A percentile compares a stretch with the other conserved stretches of the same genome.
phyloP scores from a whole-genome alignment of 768 basidiomycete species.

The Clathrus columnatus region DNA sequence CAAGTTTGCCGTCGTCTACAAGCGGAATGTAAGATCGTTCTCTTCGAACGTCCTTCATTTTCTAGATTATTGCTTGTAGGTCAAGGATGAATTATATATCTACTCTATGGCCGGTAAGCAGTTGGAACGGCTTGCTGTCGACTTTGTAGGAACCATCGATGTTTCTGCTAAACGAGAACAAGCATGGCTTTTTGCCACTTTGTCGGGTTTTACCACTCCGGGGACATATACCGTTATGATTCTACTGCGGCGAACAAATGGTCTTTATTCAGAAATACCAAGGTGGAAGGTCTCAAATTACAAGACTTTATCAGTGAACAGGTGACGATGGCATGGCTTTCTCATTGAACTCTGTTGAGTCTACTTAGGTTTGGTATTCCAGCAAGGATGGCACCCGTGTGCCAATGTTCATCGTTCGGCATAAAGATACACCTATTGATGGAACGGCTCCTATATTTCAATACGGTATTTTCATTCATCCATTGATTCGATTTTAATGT shows the following conservation, averaged over 20 bases:
- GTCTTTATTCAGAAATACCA: conserved; percentile 48
- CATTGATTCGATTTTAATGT: not conserved
- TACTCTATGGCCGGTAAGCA: conserved; percentile 47
- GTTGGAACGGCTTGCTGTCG: conserved; percentile 47
- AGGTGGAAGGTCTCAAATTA: conserved; percentile 50
- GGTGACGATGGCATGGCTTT: conserved; percentile 23
- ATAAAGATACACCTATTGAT: conserved; percentile 58
- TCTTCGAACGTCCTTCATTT: no score
- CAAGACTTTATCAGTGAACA: conserved; percentile 66
- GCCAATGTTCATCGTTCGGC: conserved; percentile 81
- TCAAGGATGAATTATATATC: conserved; percentile 73
- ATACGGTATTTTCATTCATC: conserved; percentile 48
- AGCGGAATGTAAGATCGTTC: conserved; percentile 51
- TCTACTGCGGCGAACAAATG: conserved; percentile 45
- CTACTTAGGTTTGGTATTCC: conserved; percentile 62
- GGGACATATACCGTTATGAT: conserved; percentile 54
- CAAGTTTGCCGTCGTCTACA: conserved; percentile 54
- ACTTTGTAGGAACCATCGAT: conserved; percentile 59
- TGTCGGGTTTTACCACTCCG: conserved; percentile 69
- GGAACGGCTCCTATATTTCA: conserved; percentile 71
- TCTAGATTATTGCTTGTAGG: conserved; percentile 34
- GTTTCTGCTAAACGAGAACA: conserved; percentile 44
- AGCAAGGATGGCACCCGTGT: conserved; percentile 74
- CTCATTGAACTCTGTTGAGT: not conserved
- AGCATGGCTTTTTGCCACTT: conserved; percentile 51